Evolutionary conservation across 2,329 filamentous ascomycete species (phyloP).

Genomic region (Clarireedia homoeocarpa): DNA sequence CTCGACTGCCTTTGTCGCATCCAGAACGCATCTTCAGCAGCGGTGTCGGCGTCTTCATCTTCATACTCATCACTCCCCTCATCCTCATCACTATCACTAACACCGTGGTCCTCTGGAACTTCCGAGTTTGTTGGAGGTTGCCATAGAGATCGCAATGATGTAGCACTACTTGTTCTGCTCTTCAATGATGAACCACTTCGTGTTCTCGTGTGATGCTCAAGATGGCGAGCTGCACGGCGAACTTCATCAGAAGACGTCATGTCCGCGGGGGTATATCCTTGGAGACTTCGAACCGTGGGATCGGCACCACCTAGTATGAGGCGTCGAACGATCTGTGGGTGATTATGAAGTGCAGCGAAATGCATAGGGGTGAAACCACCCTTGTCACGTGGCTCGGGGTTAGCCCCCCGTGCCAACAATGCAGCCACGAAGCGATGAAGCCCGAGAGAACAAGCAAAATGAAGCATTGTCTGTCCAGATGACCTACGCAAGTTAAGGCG

Average conservation of each 20-base stretch:
- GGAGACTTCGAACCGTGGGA: conserved; percentile 59
- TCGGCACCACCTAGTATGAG: conserved; percentile 69
- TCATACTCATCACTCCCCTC: conserved; percentile 36
- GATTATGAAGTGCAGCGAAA: conserved; percentile 68
- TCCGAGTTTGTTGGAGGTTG: conserved; percentile 44
- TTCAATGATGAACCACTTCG: conserved; percentile 53
- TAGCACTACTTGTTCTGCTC: conserved; percentile 58
- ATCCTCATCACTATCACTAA: conserved; percentile 36
- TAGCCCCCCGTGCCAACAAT: conserved; percentile 69
- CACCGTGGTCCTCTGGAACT: conserved; percentile 29
- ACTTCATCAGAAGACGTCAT: conserved; percentile 59
- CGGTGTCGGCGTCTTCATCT: conserved; percentile 27
- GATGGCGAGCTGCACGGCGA: conserved; percentile 52
- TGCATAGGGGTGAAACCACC: conserved; percentile 78
- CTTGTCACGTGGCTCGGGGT: conserved; percentile 65
- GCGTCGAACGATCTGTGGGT: conserved; percentile 67
- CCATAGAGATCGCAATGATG: conserved; percentile 61
- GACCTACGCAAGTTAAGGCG: conserved; percentile 56
- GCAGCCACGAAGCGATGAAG: conserved; percentile 69
- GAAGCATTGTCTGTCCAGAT: conserved; percentile 74
- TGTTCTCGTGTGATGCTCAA: conserved; percentile 55
- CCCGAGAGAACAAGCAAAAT: conserved; percentile 68
- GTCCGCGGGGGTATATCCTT: conserved; percentile 64
- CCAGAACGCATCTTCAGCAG: conserved; percentile 27
- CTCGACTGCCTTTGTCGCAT: conserved; percentile 24